These are phyloP conservation scores for Alternaria atra DNA, from an alignment of 2,329 filamentous ascomycete genomes.

Conservation along the genomic window DNA sequence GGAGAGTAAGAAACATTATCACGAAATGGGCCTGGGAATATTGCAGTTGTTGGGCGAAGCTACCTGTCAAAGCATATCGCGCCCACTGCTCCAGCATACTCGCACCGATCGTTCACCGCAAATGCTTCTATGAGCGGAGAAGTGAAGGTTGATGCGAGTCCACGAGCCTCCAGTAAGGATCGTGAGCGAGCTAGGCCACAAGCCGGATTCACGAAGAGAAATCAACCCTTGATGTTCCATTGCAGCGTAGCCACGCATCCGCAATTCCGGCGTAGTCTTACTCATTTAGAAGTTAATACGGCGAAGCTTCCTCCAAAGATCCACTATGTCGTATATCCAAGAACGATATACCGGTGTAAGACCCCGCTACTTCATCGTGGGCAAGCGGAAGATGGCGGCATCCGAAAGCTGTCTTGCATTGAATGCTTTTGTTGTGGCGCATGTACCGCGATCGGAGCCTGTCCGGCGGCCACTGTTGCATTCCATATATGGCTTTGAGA, in stretches of 20 bases:
- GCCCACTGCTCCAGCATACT: background rate
- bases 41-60: background rate
- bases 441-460: conserved; percentile 4
- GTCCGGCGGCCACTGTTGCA: background rate
- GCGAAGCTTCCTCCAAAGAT: background rate
- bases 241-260: background rate
- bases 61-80: background rate
- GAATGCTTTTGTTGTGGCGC: background rate
- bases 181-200: background rate
- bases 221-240: background rate
- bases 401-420: background rate
- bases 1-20: background rate
- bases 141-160: background rate
- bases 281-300: background rate
- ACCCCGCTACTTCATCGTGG: background rate
- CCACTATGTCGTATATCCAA: conserved; percentile 13
- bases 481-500: background rate
- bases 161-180: background rate
- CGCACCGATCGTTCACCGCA: background rate
- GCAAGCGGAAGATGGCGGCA: background rate
- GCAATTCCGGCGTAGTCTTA: background rate
- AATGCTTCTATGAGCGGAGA: background rate
- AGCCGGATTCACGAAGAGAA: background rate
- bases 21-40: background rate
- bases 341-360: conserved; percentile 12